Evolutionary conservation across 192 early-diverging fungal genomes (phyloP).

Genomic region (Borealophlyctis nickersoniae): DNA sequence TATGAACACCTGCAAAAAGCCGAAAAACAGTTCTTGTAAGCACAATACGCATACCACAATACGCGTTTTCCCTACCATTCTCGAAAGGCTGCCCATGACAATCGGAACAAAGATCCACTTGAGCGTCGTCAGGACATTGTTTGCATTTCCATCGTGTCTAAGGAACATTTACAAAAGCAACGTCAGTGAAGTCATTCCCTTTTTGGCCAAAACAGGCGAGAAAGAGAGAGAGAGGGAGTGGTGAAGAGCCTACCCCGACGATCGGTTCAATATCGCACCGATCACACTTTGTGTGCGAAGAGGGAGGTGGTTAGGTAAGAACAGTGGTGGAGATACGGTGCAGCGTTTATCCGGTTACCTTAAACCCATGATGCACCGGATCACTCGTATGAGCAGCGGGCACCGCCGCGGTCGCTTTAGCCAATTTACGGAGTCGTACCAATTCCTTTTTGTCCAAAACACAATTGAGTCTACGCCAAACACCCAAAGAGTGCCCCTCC

Average conservation of each 20-base stretch:
- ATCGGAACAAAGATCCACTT: conserved; percentile 25
- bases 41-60: neutral
- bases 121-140: conserved; percentile 17
- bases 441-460: conserved; percentile 5
- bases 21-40: neutral
- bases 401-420: conserved; percentile 1
- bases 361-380: conserved; percentile 24
- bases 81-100: conserved; percentile 9
- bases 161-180: neutral
- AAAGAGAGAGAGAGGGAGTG: no score
- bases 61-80: conserved; percentile 12
- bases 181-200: neutral
- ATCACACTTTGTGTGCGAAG: conserved; percentile 17
- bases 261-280: conserved; percentile 21
- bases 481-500: neutral
- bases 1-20: conserved; percentile 12
- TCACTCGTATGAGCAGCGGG: conserved; percentile 20
- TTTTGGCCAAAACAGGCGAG: no score
- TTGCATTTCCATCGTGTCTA: conserved; percentile 23
- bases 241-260: conserved; percentile 13
- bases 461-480: neutral
- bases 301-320: no score
- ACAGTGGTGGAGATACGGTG: no score
- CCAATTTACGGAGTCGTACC: conserved; percentile 15
- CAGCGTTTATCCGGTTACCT: no score